phyloP scores from a whole-genome alignment of 345 rosid species.

The Gossypium raimondii region DNA sequence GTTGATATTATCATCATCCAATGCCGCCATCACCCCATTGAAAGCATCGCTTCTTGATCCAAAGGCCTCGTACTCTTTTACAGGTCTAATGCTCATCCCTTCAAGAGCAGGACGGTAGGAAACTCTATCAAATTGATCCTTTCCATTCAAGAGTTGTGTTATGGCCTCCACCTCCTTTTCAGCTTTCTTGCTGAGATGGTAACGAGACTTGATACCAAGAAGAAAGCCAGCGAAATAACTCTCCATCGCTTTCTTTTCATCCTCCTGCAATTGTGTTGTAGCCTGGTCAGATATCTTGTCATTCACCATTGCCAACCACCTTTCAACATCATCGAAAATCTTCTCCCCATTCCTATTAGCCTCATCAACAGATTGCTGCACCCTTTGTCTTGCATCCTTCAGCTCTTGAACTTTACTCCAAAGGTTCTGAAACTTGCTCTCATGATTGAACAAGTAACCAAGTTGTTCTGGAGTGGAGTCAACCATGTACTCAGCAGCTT shows the following conservation, averaged over 20 bases:
- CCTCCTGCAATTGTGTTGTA: neutral
- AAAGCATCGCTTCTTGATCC: neutral
- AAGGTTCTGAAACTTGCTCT: neutral
- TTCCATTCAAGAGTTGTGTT: neutral
- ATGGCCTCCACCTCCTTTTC: neutral
- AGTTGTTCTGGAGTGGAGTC: neutral
- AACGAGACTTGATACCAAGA: neutral
- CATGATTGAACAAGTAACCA: neutral
- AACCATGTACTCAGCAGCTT: neutral
- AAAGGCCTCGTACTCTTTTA: neutral
- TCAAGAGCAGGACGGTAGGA: neutral
- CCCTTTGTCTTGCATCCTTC: neutral
- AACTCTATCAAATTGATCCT: neutral
- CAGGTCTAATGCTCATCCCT: neutral
- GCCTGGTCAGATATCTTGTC: neutral
- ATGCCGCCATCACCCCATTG: neutral
- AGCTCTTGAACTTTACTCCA: neutral
- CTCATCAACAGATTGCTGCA: neutral
- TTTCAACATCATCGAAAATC: neutral
- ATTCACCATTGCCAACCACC: neutral
- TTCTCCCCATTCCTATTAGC: neutral
- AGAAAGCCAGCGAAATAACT: neutral
- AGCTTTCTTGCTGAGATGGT: neutral
- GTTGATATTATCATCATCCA: neutral
- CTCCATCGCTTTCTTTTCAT: neutral